Conservation (phyloP, 768 basidiomycete genomes). For the Hypsizygus marmoreus region DNA sequence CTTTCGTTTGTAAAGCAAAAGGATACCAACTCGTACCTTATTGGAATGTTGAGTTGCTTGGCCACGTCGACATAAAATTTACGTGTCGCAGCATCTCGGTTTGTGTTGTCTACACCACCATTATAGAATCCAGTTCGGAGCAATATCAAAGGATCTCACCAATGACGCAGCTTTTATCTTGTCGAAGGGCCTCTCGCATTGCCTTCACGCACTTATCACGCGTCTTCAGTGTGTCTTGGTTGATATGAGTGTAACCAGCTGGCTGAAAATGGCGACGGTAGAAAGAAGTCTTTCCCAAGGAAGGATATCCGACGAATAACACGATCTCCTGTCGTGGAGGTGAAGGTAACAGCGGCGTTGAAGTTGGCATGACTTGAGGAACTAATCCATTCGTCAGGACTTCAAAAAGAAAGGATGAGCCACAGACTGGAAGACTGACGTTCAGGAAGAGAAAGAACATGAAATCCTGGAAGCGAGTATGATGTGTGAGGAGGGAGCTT, state of each 20-base stretch:
- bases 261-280: slow-evolving; percentile 69
- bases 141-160: slow-evolving; percentile 45
- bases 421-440: slow-evolving; percentile 23
- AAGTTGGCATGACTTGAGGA: slow-evolving; percentile 51
- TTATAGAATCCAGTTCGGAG: not conserved
- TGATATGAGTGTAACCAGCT: slow-evolving; percentile 76
- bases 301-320: slow-evolving; percentile 55
- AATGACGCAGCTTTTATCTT: slow-evolving; percentile 71
- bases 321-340: slow-evolving; percentile 42
- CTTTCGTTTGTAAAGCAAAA: not conserved
- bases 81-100: slow-evolving; percentile 70
- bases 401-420: not conserved
- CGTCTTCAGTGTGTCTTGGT: slow-evolving; percentile 82
- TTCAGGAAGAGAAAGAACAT: slow-evolving; percentile 49
- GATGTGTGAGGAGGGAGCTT: slow-evolving; percentile 43
- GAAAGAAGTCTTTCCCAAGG: slow-evolving; percentile 82
- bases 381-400: slow-evolving; percentile 32
- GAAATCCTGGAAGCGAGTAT: slow-evolving; percentile 66
- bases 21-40: slow-evolving; percentile 44
- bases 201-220: slow-evolving; percentile 73
- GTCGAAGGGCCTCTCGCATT: slow-evolving; percentile 53
- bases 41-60: slow-evolving; percentile 49
- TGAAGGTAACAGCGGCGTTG: slow-evolving; percentile 48
- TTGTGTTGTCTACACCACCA: slow-evolving; percentile 81
- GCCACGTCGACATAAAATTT: slow-evolving; percentile 73